These are phyloP conservation scores for Clarireedia paspali DNA, from an alignment of 2,329 filamentous ascomycete species.

Conservation along the genomic window DNA sequence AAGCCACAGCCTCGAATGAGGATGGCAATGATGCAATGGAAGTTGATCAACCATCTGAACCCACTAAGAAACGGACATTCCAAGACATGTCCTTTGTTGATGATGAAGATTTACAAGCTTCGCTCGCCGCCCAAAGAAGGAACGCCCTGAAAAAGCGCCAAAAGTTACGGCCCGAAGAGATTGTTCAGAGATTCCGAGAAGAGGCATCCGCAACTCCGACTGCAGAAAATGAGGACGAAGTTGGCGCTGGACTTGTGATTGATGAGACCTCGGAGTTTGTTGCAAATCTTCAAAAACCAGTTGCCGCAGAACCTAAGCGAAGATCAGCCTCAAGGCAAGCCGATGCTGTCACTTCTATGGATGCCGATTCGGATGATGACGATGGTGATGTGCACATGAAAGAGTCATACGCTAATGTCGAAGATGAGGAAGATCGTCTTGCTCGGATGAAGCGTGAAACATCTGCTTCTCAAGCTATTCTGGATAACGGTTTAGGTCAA, in stretches of 20 bases:
- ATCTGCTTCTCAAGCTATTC: constrained; percentile 43
- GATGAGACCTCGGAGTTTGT: constrained; percentile 96
- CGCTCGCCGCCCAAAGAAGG: constrained; percentile 73
- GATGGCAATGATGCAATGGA: constrained; percentile 59
- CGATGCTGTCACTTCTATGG: constrained; percentile 38
- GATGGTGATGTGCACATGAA: constrained; percentile 36
- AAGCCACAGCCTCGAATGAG: constrained; percentile 23
- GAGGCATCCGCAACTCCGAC: constrained; percentile 41
- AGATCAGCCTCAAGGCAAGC: constrained; percentile 31
- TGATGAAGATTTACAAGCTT: constrained; percentile 86
- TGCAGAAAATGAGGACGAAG: constrained; percentile 51
- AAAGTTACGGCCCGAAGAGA: constrained; percentile 75
- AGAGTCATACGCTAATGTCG: constrained; percentile 29
- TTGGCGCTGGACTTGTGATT: constrained; percentile 67
- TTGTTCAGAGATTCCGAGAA: constrained; percentile 70
- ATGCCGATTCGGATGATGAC: constrained; percentile 33
- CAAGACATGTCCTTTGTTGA: constrained; percentile 69
- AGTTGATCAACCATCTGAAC: constrained; percentile 50
- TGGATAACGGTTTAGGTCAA: constrained; percentile 70
- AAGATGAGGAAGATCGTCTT: constrained; percentile 39
- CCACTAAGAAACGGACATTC: constrained; percentile 54
- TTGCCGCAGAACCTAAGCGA: constrained; percentile 41
- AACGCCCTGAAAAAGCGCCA: constrained; percentile 88
- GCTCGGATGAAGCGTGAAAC: constrained; percentile 44
- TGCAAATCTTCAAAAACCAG: constrained; percentile 68